phyloP scores from a whole-genome alignment of 257 asterid genomes.

The Henckelia pumila region DNA sequence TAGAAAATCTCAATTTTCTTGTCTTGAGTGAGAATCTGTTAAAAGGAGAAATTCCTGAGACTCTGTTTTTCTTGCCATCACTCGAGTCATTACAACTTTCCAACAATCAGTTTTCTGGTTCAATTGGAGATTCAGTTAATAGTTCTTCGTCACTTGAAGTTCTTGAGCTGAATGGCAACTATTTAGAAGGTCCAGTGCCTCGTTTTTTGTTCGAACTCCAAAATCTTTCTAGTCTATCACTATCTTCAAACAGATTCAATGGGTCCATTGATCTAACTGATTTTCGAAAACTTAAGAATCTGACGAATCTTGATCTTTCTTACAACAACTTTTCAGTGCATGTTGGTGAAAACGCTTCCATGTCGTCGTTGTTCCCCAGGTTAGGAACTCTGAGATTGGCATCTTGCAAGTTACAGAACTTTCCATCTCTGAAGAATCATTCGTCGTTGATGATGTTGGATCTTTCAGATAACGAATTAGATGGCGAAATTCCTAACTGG shows the following conservation, averaged over 20 bases:
- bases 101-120: slow-evolving; percentile 43
- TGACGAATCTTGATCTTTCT: slow-evolving; percentile 38
- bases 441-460: slow-evolving; percentile 43
- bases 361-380: slow-evolving; percentile 32
- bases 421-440: slow-evolving; percentile 44
- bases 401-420: slow-evolving; percentile 45
- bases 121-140: slow-evolving; percentile 16
- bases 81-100: slow-evolving; percentile 30
- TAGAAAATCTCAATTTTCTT: slow-evolving; percentile 35
- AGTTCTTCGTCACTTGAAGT: slow-evolving; percentile 25
- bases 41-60: slow-evolving; percentile 40
- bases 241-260: slow-evolving; percentile 41
- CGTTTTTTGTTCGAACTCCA: slow-evolving; percentile 35
- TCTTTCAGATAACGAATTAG: slow-evolving; percentile 44
- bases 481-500: slow-evolving; percentile 60
- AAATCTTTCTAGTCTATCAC: slow-evolving; percentile 30
- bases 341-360: slow-evolving; percentile 17
- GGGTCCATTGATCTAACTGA: slow-evolving; percentile 42
- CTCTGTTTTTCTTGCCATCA: slow-evolving; percentile 43
- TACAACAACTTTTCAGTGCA: slow-evolving; percentile 31
- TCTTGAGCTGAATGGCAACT: slow-evolving; percentile 47
- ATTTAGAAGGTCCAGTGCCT: slow-evolving; percentile 52
- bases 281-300: slow-evolving; percentile 26
- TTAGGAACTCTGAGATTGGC: slow-evolving; percentile 37
- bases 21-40: slow-evolving; percentile 41